Percentiles rank a stretch among this genome's conserved stretches.
These are phyloP conservation scores for Zasmidium cellare DNA, from an alignment of 2,329 filamentous ascomycete species.

Conservation along the genomic window DNA sequence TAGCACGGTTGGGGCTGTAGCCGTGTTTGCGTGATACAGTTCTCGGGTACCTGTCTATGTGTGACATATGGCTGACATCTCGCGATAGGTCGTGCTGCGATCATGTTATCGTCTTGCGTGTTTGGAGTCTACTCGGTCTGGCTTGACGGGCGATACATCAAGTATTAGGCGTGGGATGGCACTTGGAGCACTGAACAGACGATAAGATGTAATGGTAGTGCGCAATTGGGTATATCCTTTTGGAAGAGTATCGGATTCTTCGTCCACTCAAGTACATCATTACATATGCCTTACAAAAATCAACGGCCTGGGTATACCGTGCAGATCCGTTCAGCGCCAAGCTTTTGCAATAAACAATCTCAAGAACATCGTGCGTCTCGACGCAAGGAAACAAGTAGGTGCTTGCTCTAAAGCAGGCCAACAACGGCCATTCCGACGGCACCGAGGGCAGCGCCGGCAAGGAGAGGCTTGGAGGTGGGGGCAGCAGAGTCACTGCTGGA, in stretches of 20 bases:
- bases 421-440: constrained; percentile 17
- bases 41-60: neutral
- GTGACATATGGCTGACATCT: constrained; percentile 8
- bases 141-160: constrained; percentile 12
- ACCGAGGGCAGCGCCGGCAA: constrained; percentile 22
- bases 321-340: neutral
- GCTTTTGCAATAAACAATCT: neutral
- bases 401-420: constrained; percentile 14
- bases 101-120: constrained; percentile 23
- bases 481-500: constrained; percentile 11
- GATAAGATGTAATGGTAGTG: neutral
- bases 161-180: neutral
- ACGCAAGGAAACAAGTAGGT: neutral
- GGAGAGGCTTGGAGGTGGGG: constrained; percentile 17
- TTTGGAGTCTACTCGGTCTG: constrained; percentile 14
- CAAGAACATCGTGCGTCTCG: neutral
- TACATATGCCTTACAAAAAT: neutral
- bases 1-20: neutral
- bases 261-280: constrained; percentile 9
- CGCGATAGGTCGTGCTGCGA: constrained; percentile 22
- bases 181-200: neutral
- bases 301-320: neutral
- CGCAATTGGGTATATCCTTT: neutral
- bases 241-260: neutral
- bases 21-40: neutral